Evolutionary conservation across 129 eudicot species (phyloP).

Genomic region (Smallanthus sonchifolius): DNA sequence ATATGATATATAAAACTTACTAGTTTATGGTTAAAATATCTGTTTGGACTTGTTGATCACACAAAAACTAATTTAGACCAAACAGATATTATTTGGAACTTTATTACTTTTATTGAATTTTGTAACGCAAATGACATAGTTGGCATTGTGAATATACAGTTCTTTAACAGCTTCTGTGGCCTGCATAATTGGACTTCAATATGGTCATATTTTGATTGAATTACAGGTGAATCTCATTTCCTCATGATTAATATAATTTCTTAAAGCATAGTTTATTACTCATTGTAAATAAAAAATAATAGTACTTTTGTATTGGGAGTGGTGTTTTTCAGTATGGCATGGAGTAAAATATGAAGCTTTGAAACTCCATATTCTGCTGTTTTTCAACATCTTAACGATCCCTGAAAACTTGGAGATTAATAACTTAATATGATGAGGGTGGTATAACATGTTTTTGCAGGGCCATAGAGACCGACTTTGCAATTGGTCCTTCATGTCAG

Average conservation of each 20-base stretch:
- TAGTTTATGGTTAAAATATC: conserved; percentile 1
- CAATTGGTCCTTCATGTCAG: conserved; percentile 53
- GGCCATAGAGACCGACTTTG: conserved; percentile 64
- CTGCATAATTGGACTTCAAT: conserved; percentile 75
- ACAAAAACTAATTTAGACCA: background rate
- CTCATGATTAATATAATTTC: background rate
- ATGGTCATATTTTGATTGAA: conserved; percentile 60
- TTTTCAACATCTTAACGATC: conserved; percentile 12
- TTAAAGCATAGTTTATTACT: background rate
- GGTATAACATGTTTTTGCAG: conserved; percentile 30
- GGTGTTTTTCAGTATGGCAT: background rate
- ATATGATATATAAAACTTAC: background rate
- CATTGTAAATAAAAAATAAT: background rate
- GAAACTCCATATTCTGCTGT: background rate
- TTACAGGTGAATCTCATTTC: conserved; percentile 42
- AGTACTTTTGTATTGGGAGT: background rate
- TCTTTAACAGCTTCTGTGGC: conserved; percentile 63
- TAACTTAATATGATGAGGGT: background rate
- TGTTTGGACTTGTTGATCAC: background rate
- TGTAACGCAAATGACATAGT: conserved; percentile 8
- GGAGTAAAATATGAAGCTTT: background rate
- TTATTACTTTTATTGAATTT: background rate
- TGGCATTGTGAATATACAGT: conserved; percentile 33
- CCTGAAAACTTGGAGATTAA: background rate
- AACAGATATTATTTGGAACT: background rate